These are phyloP conservation scores for Filobasidium floriforme DNA, from an alignment of 768 basidiomycete species.

Conservation along the genomic window DNA sequence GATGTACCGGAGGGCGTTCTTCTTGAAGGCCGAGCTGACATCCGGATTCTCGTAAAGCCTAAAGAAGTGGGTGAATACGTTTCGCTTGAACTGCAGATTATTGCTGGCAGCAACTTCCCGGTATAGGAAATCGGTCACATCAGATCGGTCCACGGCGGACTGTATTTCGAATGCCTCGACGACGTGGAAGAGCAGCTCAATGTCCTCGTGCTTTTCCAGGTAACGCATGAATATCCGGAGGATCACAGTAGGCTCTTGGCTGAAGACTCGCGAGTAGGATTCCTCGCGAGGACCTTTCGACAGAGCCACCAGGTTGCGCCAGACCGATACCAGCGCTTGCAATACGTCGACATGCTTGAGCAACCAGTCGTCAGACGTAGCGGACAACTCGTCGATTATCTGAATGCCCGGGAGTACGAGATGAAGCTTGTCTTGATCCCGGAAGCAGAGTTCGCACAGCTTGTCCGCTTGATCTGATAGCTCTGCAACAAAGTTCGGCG, in stretches of 20 bases:
- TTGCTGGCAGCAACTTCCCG: conserved; percentile 69
- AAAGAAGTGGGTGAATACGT: conserved; percentile 74
- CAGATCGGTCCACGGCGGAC: conserved; percentile 71
- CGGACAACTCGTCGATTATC: conserved; percentile 67
- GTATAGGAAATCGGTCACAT: conserved; percentile 75
- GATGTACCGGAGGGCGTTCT: conserved; percentile 59
- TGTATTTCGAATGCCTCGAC: conserved; percentile 71
- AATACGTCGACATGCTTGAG: conserved; percentile 60
- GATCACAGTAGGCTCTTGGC: conserved; percentile 53
- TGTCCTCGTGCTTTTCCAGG: conserved; percentile 58
- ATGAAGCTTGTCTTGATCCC: conserved; percentile 46
- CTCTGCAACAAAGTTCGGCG: conserved; percentile 53
- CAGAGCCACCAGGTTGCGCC: conserved; percentile 50
- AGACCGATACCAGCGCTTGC: conserved; percentile 64
- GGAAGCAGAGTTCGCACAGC: conserved; percentile 45
- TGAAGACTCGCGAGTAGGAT: conserved; percentile 34
- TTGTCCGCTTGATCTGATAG: conserved; percentile 40
- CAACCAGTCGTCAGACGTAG: conserved; percentile 64
- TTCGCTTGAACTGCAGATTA: conserved; percentile 61
- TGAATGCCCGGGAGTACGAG: conserved; percentile 64
- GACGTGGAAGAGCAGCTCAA: conserved; percentile 83
- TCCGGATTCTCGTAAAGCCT: conserved; percentile 66
- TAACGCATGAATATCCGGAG: conserved; percentile 65
- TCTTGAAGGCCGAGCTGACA: conserved; percentile 66
- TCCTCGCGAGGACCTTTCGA: conserved; percentile 32